Evolutionary conservation across 768 basidiomycete species (phyloP), one percentile per base, ranked within the genome.

Genomic region (Xanthoconium purpureum): DNA sequence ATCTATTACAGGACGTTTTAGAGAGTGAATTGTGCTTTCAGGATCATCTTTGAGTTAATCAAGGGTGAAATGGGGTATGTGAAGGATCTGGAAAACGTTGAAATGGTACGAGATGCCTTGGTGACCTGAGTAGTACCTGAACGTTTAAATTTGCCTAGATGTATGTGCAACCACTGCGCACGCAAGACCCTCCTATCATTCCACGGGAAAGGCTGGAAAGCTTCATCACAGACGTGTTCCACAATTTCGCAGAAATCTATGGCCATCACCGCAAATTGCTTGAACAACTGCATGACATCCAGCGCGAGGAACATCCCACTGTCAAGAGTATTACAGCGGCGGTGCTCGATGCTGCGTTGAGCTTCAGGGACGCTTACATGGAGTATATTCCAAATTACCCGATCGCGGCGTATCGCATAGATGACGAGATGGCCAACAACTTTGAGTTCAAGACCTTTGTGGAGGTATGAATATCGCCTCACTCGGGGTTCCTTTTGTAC

Each of bases 1-100:
- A 11, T 56, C 24, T 32, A n/a, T 52, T 35, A 39, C 47, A 53
- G 39, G 44, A 17, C 15, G 12, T 6, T 17, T 14, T 20, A 54
- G 50, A 37, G 33, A 50, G 30, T 55, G 20, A 55, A 57, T 33
- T 15, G 12, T n/a, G 0, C 20, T 56, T 43, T 37, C 60, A 94
- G 92, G 43, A 85, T 94, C 64, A 94, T 96, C 49, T 97, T 95
- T 65, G 94, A 97, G 75, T 71, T 96, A 58, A 96, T 97, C 71
- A 91, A 96, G 71, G 90, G 91, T 60, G 94, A 97, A 71, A 96
- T 96, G 92, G 84, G 85, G 29, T 97, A 95, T 66, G 94, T 96
- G 29, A 90, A 87, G 63, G 94, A 97, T 76, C 72, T 97, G 56
- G 90, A 94, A 71, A 89, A 87, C 53, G 88, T 97, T 44, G 87